Conservation (phyloP, 2,329 filamentous ascomycete species). For the Ophiosphaerella korrae region DNA sequence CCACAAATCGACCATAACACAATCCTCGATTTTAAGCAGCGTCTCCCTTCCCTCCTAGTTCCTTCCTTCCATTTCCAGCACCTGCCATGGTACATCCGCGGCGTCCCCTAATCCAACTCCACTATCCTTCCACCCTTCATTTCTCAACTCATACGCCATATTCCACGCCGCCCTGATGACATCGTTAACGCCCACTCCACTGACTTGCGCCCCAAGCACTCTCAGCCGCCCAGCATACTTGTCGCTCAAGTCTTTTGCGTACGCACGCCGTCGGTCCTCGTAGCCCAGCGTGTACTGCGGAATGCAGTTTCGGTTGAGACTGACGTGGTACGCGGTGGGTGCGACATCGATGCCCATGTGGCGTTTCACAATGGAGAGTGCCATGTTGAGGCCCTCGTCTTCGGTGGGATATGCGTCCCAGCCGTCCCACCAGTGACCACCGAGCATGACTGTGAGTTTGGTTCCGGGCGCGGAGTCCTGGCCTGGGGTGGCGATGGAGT, state of each 20-base stretch:
- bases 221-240: slow-evolving; percentile 67
- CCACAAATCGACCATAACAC: no score
- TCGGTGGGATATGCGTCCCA: slow-evolving; percentile 66
- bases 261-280: slow-evolving; percentile 60
- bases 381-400: slow-evolving; percentile 71
- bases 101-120: slow-evolving; percentile 27
- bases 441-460: slow-evolving; percentile 92
- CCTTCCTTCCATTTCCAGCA: background rate
- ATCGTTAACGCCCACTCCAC: slow-evolving; percentile 57
- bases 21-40: no score
- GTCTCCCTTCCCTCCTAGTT: no score
- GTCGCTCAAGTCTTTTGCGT: slow-evolving; percentile 61
- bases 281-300: slow-evolving; percentile 90
- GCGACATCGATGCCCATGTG: slow-evolving; percentile 74
- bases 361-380: slow-evolving; percentile 69
- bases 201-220: slow-evolving; percentile 60
- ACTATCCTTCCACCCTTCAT: slow-evolving; percentile 38
- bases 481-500: slow-evolving; percentile 68
- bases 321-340: slow-evolving; percentile 65
- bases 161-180: slow-evolving; percentile 62
- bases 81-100: slow-evolving; percentile 20
- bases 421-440: slow-evolving; percentile 87
- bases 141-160: slow-evolving; percentile 50
- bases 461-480: slow-evolving; percentile 68
- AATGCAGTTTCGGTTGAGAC: slow-evolving; percentile 74